Percentiles rank a stretch among this genome's conserved stretches.
These are phyloP conservation scores for Hanseniaspora thailandica DNA, from an alignment of 805 yeast genomes.

Conservation along the genomic window DNA sequence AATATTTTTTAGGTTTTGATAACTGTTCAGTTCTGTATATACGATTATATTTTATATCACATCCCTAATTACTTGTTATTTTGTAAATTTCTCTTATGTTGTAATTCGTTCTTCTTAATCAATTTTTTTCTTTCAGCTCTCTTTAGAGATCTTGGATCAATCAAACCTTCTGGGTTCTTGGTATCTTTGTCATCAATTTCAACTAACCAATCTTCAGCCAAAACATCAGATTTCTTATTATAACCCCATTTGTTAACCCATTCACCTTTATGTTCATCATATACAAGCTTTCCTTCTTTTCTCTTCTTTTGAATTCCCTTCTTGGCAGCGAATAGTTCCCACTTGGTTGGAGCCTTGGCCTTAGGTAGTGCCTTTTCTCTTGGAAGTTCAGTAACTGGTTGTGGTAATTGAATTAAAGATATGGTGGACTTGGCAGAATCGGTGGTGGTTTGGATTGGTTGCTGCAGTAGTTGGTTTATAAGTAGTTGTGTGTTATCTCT, in stretches of 20 bases:
- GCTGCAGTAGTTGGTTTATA: conserved; percentile 77
- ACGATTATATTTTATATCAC: too few relatives aligned
- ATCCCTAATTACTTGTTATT: conserved; percentile 19
- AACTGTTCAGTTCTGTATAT: background rate
- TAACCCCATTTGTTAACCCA: conserved; percentile 99
- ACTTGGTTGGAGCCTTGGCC: conserved; percentile 80
- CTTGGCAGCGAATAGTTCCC: conserved; percentile 94
- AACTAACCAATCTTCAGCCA: conserved; percentile 89
- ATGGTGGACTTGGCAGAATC: conserved; percentile 58
- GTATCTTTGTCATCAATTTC: conserved; percentile 73
- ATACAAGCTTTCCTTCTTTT: conserved; percentile 78
- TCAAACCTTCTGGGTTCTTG: conserved; percentile 48
- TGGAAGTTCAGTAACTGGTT: conserved; percentile 69
- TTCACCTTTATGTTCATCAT: conserved; percentile 77
- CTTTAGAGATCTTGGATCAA: conserved; percentile 75
- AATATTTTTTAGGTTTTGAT: background rate
- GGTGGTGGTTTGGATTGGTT: conserved; percentile 80
- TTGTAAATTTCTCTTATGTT: conserved; percentile 69
- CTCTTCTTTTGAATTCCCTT: conserved; percentile 89
- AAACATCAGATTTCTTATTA: conserved; percentile 55
- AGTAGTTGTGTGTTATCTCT: conserved; percentile 89
- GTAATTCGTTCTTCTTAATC: conserved; percentile 71
- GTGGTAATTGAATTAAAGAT: conserved; percentile 77
- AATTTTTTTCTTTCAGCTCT: conserved; percentile 77
- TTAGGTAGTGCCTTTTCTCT: conserved; percentile 94